Conservation (phyloP, 1,139 yeast genomes). For the Hanseniaspora gamundiae region DNA sequence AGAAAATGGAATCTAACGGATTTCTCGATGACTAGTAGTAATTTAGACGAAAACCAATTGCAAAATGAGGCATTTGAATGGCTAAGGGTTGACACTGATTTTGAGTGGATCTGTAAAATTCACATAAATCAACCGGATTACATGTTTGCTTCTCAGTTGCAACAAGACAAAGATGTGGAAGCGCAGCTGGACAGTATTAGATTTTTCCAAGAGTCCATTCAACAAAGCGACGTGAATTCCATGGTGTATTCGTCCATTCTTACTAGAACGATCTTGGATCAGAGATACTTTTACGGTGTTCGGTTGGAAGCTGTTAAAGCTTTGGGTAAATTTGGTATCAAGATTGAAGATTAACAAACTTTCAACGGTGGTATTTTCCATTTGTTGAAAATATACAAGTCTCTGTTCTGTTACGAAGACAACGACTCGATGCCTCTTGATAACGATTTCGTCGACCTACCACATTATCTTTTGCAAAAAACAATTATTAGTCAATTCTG, state of each 20-base stretch:
- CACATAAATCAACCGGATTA: conserved; percentile 84
- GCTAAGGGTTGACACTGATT: conserved; percentile 93
- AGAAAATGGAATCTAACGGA: conserved; percentile 65
- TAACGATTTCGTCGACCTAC: conserved; percentile 22
- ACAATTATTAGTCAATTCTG: conserved; percentile 56
- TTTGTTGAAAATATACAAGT: conserved; percentile 28
- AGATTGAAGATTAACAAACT: conserved; percentile 44
- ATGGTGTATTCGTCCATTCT: conserved; percentile 64
- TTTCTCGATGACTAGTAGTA: conserved; percentile 42
- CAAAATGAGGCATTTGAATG: conserved; percentile 87
- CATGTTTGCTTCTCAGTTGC: conserved; percentile 88
- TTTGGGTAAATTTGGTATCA: conserved; percentile 52
- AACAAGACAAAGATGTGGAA: conserved; percentile 91
- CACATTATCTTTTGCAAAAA: conserved; percentile 56
- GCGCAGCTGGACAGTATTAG: conserved; percentile 82
- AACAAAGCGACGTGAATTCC: conserved; percentile 34
- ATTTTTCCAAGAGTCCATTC: conserved; percentile 43
- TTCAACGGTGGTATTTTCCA: conserved; percentile 54
- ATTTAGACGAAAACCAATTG: conserved; percentile 21
- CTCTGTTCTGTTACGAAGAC: background rate
- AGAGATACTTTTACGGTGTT: conserved; percentile 79
- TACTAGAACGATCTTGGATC: conserved; percentile 71
- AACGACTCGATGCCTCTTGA: background rate
- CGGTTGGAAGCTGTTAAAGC: conserved; percentile 81
- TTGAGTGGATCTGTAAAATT: conserved; percentile 86